Evolutionary conservation across 2,329 filamentous ascomycete species (phyloP), one percentile per base, ranked within the genome.

Genomic region (Rhinocladiella similis): DNA sequence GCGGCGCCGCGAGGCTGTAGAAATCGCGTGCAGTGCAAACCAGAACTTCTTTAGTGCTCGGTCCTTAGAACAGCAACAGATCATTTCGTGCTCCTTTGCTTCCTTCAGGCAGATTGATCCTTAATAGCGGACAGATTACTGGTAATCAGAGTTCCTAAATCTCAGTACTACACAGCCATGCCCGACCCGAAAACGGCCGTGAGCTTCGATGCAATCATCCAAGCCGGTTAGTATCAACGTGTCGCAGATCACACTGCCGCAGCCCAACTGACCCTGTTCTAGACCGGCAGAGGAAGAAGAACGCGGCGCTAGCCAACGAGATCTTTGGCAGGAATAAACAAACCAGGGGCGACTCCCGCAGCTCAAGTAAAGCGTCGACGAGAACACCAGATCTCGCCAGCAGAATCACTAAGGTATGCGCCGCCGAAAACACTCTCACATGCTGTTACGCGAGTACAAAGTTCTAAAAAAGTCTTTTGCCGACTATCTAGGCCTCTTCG

Each of bases 271-370:
- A 33, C 29, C 29, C 7, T 12, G 3, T 12, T 33, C 50, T 53
- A 82, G 79, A 76, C 66, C 79, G 82, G 46, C 73, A 80, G 56
- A 77, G 78, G 67, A 80, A 79, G 65, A 80, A 80, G 67, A 78
- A 82, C 55, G 80, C 84, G 66, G 71, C 73, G 1, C 76, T 86
- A 3, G 83, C 84, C 46, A 80, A 82, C 62, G 73, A 84, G 66
- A 80, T 87, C 41, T 77, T 87, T 27, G 81, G 82, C 42, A 76
- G 74, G 61, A 79, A 77, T 58, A 76, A 81, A 63, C 75, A 78
- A 62, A 74, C 80, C 10, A 73, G 49, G 64, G 69, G 35, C 67
- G 71, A 45, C 25, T 47, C 36, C 38, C 61, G 54, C 74, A 65
- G 59, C 70, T 70, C 61, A 72, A 70, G 57, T 68, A 74, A 66